These are phyloP conservation scores for Wickerhamomyces pijperi DNA, from an alignment of 805 yeast species.

Conservation along the genomic window DNA sequence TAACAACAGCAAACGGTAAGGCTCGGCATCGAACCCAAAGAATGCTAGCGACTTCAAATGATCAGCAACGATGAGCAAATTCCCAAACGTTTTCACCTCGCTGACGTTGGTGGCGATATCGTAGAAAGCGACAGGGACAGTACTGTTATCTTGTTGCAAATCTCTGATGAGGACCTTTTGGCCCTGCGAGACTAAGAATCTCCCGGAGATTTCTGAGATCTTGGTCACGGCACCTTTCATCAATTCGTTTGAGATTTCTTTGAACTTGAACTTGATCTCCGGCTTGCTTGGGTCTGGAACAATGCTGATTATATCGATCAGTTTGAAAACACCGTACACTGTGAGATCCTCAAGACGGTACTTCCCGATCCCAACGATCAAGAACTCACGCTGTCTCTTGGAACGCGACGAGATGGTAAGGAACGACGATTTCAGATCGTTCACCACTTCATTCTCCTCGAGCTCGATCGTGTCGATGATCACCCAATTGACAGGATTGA, in stretches of 20 bases:
- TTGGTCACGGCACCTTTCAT: slow-evolving; percentile 78
- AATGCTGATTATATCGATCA: slow-evolving; percentile 68
- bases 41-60: slow-evolving; percentile 65
- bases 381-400: slow-evolving; percentile 44
- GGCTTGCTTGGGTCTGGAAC: slow-evolving; percentile 86
- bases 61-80: slow-evolving; percentile 75
- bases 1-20: slow-evolving; percentile 70
- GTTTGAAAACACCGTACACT: slow-evolving; percentile 65
- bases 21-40: slow-evolving; percentile 90
- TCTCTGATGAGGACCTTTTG: slow-evolving; percentile 70
- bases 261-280: slow-evolving; percentile 70
- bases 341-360: slow-evolving; percentile 72
- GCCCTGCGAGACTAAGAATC: slow-evolving; percentile 78
- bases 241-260: slow-evolving; percentile 59
- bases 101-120: slow-evolving; percentile 76
- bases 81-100: slow-evolving; percentile 75
- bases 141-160: slow-evolving; percentile 72
- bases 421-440: slow-evolving; percentile 23
- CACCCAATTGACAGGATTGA: slow-evolving; percentile 66
- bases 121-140: slow-evolving; percentile 87
- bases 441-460: slow-evolving; percentile 51
- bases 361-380: slow-evolving; percentile 72
- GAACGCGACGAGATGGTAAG: slow-evolving; percentile 28
- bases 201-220: slow-evolving; percentile 70
- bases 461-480: slow-evolving; percentile 60